A percentile compares a stretch with the other conserved stretches of the same genome.
Evolutionary conservation across 2,329 filamentous ascomycete species (phyloP).

Genomic region (Colletotrichum acutatum): DNA sequence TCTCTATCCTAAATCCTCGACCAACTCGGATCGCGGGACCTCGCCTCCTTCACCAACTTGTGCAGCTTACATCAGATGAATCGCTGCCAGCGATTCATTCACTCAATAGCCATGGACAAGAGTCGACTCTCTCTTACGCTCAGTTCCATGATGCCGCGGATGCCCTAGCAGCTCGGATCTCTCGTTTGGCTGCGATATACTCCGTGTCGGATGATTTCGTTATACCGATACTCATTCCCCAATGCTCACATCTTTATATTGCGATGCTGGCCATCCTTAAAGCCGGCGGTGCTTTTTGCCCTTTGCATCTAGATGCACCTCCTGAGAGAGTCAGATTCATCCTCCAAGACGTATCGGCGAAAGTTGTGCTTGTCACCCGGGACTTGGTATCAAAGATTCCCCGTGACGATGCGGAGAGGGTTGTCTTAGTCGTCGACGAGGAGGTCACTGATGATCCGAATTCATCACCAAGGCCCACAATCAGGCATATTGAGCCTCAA

Average conservation of each 20-base stretch:
- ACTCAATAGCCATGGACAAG: conserved; percentile 56
- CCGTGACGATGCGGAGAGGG: conserved; percentile 38
- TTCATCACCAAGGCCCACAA: conserved; percentile 42
- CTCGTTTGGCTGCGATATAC: conserved; percentile 27
- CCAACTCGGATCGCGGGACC: conserved; percentile 56
- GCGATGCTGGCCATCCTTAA: conserved; percentile 82
- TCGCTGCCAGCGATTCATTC: conserved; percentile 69
- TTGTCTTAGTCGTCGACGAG: conserved; percentile 52
- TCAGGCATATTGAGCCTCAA: conserved; percentile 60
- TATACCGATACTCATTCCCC: conserved; percentile 81
- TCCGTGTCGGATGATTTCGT: conserved; percentile 48
- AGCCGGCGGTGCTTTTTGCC: conserved; percentile 86
- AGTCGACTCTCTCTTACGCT: conserved; percentile 66
- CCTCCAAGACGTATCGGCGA: conserved; percentile 78
- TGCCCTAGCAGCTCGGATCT: conserved; percentile 64
- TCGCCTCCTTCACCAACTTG: conserved; percentile 66
- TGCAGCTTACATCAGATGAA: conserved; percentile 54
- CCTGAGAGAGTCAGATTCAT: conserved; percentile 83
- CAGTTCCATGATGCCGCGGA: conserved; percentile 70
- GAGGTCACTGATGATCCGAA: not conserved
- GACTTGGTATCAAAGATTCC: conserved; percentile 56
- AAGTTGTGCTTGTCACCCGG: conserved; percentile 72
- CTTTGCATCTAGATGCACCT: conserved; percentile 82
- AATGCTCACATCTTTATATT: conserved; percentile 82
- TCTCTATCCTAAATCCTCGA: conserved; percentile 60